Conservation (phyloP, 106 monocot species). For the Triglochin maritima region DNA sequence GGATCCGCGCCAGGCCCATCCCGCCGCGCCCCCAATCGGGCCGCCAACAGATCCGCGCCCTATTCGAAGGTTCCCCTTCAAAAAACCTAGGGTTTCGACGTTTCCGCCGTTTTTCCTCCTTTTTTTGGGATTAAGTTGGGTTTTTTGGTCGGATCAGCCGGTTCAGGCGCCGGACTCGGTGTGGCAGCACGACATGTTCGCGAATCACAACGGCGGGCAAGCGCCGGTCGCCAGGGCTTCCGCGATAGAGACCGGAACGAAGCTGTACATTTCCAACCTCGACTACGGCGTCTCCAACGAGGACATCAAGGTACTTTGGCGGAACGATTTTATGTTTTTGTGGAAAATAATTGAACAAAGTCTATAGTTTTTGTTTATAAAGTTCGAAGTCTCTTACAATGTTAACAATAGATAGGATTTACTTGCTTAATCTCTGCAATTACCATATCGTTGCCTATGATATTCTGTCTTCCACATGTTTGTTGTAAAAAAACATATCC, state of each 20-base stretch:
- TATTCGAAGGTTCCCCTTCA: constrained; percentile 5
- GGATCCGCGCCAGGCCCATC: constrained; percentile 14
- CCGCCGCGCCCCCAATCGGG: constrained; percentile 17
- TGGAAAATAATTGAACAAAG: no score
- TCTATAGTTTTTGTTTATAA: no score
- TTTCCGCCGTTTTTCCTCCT: neutral
- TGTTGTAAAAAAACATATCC: no score
- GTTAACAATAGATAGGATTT: no score
- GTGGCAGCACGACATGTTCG: constrained; percentile 34
- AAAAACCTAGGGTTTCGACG: neutral
- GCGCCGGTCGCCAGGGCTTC: constrained; percentile 16
- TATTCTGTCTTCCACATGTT: no score
- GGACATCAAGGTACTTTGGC: constrained; percentile 47
- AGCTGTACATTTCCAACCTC: constrained; percentile 77
- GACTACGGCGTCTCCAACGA: constrained; percentile 71
- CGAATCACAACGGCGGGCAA: constrained; percentile 19
- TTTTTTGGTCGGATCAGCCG: constrained; percentile 12
- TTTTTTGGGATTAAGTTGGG: neutral
- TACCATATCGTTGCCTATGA: no score
- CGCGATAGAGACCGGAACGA: constrained; percentile 69
- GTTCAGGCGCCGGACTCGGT: constrained; percentile 17
- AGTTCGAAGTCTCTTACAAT: no score
- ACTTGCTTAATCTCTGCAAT: no score
- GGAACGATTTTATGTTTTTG: no score
- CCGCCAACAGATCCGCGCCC: constrained; percentile 12